Evolutionary conservation across 192 early-diverging fungal genomes (phyloP).

Genomic region (Funneliformis geosporum): DNA sequence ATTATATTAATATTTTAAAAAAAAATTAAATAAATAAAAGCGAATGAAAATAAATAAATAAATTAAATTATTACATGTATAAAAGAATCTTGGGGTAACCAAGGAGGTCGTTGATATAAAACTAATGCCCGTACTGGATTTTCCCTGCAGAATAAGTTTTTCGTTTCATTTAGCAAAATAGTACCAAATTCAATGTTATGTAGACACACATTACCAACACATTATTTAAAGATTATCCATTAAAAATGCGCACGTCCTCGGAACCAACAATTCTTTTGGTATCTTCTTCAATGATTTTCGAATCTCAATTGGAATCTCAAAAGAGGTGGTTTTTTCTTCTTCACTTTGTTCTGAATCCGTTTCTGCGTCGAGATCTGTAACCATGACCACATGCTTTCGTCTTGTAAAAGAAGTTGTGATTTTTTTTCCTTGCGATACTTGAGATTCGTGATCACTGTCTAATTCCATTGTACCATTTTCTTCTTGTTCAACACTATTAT

Average conservation of each 20-base stretch:
- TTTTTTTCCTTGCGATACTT: no score
- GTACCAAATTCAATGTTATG: not conserved
- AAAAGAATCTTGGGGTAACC: not conserved
- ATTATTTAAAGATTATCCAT: not conserved
- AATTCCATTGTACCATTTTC: not conserved
- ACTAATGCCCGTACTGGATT: conserved; percentile 18
- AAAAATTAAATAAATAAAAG: no score
- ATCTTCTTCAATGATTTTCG: conserved; percentile 9
- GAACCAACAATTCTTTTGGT: conserved; percentile 5
- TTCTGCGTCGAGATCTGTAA: conserved; percentile 9
- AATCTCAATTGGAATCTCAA: conserved; percentile 11
- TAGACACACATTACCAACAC: not conserved
- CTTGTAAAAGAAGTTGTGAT: not conserved
- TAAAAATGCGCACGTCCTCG: conserved; percentile 4
- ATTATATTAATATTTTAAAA: no score
- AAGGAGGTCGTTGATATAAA: conserved; percentile 14
- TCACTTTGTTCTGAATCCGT: conserved; percentile 15
- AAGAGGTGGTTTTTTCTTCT: not conserved
- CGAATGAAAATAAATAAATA: not conserved
- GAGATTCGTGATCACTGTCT: not conserved
- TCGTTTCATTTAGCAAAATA: not conserved
- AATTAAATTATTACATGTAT: not conserved
- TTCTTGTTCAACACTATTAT: not conserved
- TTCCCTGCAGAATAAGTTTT: not conserved
- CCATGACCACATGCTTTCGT: conserved; percentile 22